Conservation (phyloP, 495 filamentous ascomycete species). For the Xylaria grammica region DNA sequence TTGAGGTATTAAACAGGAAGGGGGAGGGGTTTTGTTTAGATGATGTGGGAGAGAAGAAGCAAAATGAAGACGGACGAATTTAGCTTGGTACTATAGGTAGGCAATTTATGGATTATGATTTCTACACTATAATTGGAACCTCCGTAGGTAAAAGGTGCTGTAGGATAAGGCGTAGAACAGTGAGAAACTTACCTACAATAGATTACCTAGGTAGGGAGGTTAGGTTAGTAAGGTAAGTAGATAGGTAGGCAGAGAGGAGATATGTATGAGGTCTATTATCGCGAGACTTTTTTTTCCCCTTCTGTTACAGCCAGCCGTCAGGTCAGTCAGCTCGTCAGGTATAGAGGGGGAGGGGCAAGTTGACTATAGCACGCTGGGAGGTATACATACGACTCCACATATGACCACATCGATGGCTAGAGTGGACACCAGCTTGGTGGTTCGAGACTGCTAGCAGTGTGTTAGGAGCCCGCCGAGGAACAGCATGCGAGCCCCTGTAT, state of each 20-base stretch:
- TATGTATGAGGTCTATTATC: constrained; percentile 2
- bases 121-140: not conserved
- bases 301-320: not conserved
- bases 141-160: not conserved
- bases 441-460: constrained; percentile 11
- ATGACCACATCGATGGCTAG: constrained; percentile 12
- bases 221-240: not conserved
- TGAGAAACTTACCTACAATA: constrained; percentile 1
- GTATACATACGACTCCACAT: constrained; percentile 7
- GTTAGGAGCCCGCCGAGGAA: not conserved
- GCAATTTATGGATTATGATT: not conserved
- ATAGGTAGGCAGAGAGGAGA: too few relatives aligned
- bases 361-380: too few relatives aligned
- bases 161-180: not conserved
- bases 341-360: constrained; percentile 20
- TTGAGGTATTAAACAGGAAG: constrained; percentile 21
- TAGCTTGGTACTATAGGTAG: not conserved
- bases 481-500: not conserved
- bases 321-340: not conserved
- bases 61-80: constrained; percentile 4
- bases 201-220: not conserved
- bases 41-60: not conserved
- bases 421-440: constrained; percentile 8
- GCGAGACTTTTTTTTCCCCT: constrained; percentile 1
- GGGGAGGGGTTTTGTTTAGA: constrained; percentile 2